phyloP scores from a whole-genome alignment of 1,139 yeast genomes.

The Kurtzmaniella quercitrusa region DNA sequence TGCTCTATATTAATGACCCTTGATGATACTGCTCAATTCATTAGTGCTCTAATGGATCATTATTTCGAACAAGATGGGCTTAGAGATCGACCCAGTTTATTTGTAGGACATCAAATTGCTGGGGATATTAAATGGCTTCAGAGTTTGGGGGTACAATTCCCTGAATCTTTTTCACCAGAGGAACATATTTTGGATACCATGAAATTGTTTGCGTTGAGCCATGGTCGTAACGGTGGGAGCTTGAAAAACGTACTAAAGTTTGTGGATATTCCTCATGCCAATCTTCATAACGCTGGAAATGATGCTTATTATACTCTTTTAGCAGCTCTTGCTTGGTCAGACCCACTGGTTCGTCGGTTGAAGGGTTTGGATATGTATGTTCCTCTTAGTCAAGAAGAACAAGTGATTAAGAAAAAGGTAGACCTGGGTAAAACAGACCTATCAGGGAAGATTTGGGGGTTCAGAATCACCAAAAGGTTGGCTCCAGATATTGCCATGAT shows the following conservation, averaged over 20 bases:
- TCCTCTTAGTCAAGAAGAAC: conserved; percentile 1
- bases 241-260: conserved; percentile 50
- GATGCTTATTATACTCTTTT: conserved; percentile 72
- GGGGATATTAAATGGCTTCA: conserved; percentile 59
- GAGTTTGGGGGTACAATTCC: conserved; percentile 43
- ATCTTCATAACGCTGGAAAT: conserved; percentile 77
- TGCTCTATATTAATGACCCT: conserved; percentile 41
- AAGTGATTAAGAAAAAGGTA: background rate
- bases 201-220: conserved; percentile 38
- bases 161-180: conserved; percentile 14
- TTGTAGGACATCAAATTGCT: conserved; percentile 67
- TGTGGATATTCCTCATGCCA: conserved; percentile 59
- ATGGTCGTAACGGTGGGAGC: conserved; percentile 42
- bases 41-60: conserved; percentile 39
- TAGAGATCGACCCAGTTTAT: conserved; percentile 17
- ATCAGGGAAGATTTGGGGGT: background rate
- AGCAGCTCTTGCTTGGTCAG: conserved; percentile 51
- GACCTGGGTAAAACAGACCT: background rate
- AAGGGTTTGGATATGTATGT: conserved; percentile 2
- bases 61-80: conserved; percentile 24
- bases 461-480: background rate
- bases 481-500: background rate
- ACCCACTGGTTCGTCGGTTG: conserved; percentile 31
- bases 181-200: conserved; percentile 49
- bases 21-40: conserved; percentile 30